phyloP scores from a whole-genome alignment of 2,329 filamentous ascomycete species.

The Pseudophaeomoniella oleicola region DNA sequence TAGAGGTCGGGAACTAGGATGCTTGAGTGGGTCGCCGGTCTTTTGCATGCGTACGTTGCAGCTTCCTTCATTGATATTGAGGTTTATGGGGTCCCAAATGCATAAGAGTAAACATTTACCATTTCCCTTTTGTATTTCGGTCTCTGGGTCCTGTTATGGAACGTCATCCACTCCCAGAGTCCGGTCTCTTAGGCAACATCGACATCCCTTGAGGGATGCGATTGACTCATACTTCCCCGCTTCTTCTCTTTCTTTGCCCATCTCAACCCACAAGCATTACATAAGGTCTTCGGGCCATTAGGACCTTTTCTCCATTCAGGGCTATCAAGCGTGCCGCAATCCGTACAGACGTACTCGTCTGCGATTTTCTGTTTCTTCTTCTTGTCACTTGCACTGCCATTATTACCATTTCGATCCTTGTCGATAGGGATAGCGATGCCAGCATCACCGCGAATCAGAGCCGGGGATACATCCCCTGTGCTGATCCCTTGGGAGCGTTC shows the following conservation, averaged over 20 bases:
- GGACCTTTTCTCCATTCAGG: conserved; percentile 95
- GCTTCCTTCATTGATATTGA: no score
- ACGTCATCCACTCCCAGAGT: not conserved
- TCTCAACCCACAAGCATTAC: conserved; percentile 80
- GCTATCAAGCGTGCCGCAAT: conserved; percentile 87
- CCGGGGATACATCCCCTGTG: conserved; percentile 68
- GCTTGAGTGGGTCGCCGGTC: no score
- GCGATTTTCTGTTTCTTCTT: conserved; percentile 71
- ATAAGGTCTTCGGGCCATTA: conserved; percentile 82
- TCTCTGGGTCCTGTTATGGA: no score
- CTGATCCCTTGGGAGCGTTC: conserved; percentile 80
- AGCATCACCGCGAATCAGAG: conserved; percentile 69
- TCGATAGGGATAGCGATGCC: conserved; percentile 75
- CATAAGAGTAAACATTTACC: no score
- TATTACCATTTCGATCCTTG: no score
- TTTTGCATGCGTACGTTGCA: no score
- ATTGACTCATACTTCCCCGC: conserved; percentile 14
- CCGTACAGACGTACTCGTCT: conserved; percentile 87
- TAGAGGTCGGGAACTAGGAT: no score
- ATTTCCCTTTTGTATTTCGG: no score
- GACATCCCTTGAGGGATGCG: not conserved
- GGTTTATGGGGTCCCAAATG: no score
- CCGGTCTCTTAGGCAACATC: not conserved
- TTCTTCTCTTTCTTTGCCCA: conserved; percentile 69
- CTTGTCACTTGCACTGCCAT: conserved; percentile 47